Evolutionary conservation across 2,329 filamentous ascomycete genomes (phyloP), one percentile per base, ranked within the genome.

Genomic region (Aspergillus quadricinctus): DNA sequence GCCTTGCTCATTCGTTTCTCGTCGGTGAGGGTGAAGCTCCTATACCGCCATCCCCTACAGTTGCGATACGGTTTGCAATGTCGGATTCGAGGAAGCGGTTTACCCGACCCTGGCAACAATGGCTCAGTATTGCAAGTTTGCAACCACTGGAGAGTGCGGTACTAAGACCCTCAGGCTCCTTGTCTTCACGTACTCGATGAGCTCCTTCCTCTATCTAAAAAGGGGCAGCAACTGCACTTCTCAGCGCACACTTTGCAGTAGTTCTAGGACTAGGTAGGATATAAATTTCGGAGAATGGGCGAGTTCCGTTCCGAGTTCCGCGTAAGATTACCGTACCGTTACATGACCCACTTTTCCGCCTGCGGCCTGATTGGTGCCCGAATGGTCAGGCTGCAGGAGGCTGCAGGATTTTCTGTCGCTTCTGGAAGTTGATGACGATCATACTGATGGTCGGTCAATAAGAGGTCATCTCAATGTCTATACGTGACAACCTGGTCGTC

Each of bases 41-140:
- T 76, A 40, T 82, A 3, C 85, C 85, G 0, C 77, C 78, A 66
- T 88, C 84, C 61, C 81, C 79, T 37, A 88, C 76, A 0, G 74
- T 80, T 1, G 79, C 81, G 0, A 75, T 81, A 58, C 80, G 80
- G 31, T 72, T 72, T 9, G 73, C 60, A 45, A 80, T 65, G 57
- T 83, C 75, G 57, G 85, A 77, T 40, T 81, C 82, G 1, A 85
- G 65, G 57, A 83, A 79, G 1, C 79, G 78, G 10, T 69, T 67
- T 11, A 67, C 70, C 41, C 86, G 72, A 14, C 78, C 78, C 78
- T 64, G 35, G 21, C 17, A 17, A 17, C 11, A 21, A 45, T 11
- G 4, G 9, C 9, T 40, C n/a, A 3, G 11, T 58, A 11, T 23
- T 3, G 23, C 23, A n/a, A n/a, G n/a, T n/a, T n/a, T 41, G 3